Evolutionary conservation across 129 eudicot species (phyloP).

Genomic region (Ambrosia trifida): DNA sequence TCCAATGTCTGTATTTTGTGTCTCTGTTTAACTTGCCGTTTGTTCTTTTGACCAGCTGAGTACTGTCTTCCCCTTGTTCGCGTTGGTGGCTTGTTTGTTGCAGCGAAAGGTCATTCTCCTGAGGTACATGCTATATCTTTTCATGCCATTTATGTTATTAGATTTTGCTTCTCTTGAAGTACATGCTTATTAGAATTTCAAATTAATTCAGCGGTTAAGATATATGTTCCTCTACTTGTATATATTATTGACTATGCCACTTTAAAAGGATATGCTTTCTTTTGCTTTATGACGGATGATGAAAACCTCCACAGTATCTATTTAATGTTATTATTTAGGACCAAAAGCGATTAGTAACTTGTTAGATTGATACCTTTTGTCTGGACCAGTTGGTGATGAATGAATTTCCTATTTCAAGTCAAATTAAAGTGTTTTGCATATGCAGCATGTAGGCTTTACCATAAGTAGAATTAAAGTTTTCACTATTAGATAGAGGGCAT

Average conservation of each 20-base stretch:
- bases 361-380: constrained; percentile 13
- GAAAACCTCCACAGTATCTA: constrained; percentile 7
- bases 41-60: constrained; percentile 60
- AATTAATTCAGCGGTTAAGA: constrained; percentile 3
- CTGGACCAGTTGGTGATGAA: constrained; percentile 9
- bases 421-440: not conserved
- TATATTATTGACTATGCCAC: not conserved
- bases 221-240: not conserved
- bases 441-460: constrained; percentile 10
- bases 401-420: not conserved
- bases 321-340: constrained; percentile 1
- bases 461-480: not conserved
- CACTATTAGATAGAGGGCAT: not conserved
- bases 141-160: not conserved
- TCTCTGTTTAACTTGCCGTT: constrained; percentile 4
- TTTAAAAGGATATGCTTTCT: constrained; percentile 6
- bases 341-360: constrained; percentile 1
- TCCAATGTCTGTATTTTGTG: constrained; percentile 4
- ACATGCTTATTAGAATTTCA: constrained; percentile 18
- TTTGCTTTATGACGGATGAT: constrained; percentile 10
- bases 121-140: constrained; percentile 46
- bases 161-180: not conserved
- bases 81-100: constrained; percentile 91
- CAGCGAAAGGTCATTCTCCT: constrained; percentile 98
- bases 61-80: constrained; percentile 96